These are phyloP conservation scores for Mycosphaerella arachidis DNA, from an alignment of 2,329 filamentous ascomycete species.

Conservation along the genomic window DNA sequence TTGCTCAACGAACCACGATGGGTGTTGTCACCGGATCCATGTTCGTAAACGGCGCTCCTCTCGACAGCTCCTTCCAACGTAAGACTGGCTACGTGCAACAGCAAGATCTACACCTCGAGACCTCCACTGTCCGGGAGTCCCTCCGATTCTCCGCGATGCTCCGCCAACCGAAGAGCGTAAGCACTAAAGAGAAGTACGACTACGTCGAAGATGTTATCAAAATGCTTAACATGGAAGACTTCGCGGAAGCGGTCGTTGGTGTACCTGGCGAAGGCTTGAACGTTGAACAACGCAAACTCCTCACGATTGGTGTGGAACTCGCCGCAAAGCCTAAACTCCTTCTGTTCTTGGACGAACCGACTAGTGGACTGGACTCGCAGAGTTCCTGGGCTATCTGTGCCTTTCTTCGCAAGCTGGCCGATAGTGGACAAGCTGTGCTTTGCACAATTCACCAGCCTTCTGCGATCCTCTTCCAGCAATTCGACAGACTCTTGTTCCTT, in stretches of 20 bases:
- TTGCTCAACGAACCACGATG: constrained; percentile 55
- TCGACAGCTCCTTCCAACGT: constrained; percentile 57
- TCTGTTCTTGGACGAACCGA: constrained; percentile 59
- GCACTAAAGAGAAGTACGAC: constrained; percentile 54
- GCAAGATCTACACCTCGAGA: constrained; percentile 58
- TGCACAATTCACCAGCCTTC: constrained; percentile 47
- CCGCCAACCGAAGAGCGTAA: constrained; percentile 52
- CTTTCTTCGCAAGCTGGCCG: constrained; percentile 59
- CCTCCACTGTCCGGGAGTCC: constrained; percentile 53
- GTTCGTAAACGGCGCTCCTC: constrained; percentile 58
- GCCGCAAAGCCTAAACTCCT: constrained; percentile 52
- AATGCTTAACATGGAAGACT: constrained; percentile 64
- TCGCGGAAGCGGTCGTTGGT: constrained; percentile 59
- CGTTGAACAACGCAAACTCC: constrained; percentile 58
- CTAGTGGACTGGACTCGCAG: constrained; percentile 59
- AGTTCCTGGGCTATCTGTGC: constrained; percentile 60
- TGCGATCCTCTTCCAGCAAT: constrained; percentile 43
- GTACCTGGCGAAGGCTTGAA: constrained; percentile 58
- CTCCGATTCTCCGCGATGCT: constrained; percentile 55
- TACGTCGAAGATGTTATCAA: constrained; percentile 63
- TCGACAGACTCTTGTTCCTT: constrained; percentile 43
- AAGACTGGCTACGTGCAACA: constrained; percentile 66
- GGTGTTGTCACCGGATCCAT: constrained; percentile 63
- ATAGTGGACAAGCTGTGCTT: constrained; percentile 43
- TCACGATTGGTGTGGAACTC: constrained; percentile 52